A percentile compares a stretch with the other conserved stretches of the same genome.
Conservation (phyloP, 2,329 filamentous ascomycete genomes). For the Epichloe scottii region DNA sequence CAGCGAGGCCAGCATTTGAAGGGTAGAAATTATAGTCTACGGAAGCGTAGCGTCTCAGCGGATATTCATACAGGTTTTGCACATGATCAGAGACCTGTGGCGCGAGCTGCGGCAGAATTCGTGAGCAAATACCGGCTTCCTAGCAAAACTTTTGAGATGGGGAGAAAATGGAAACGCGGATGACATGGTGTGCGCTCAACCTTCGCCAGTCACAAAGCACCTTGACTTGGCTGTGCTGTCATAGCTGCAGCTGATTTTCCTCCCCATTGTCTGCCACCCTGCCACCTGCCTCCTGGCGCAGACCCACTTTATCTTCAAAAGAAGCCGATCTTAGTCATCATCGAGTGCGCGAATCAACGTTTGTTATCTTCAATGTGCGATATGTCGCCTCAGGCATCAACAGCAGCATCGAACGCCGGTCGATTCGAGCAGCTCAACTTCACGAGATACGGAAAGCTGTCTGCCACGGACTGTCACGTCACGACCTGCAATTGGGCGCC, state of each 20-base stretch:
- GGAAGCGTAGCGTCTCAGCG: constrained; percentile 31
- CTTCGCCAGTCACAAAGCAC: neutral
- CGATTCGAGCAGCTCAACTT: neutral
- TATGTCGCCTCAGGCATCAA: constrained; percentile 22
- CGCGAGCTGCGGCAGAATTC: constrained; percentile 32
- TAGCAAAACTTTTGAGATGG: constrained; percentile 38
- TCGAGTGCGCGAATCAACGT: neutral
- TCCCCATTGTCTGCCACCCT: neutral
- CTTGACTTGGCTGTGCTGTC: neutral
- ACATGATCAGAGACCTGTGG: constrained; percentile 40
- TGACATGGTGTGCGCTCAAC: constrained; percentile 6
- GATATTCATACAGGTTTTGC: constrained; percentile 36
- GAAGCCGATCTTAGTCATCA: neutral
- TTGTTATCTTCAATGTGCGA: neutral
- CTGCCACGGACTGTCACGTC: constrained; percentile 9
- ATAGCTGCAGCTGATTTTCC: neutral
- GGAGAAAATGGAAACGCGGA: constrained; percentile 15
- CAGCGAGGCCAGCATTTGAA: constrained; percentile 46
- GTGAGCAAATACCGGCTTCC: constrained; percentile 29
- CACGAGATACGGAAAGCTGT: neutral
- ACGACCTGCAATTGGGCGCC: constrained; percentile 24
- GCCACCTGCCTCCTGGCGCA: neutral
- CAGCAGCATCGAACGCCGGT: neutral
- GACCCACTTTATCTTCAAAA: neutral
- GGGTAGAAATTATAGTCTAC: constrained; percentile 42